Evolutionary conservation across 306 rosid species (phyloP), one percentile per base, ranked within the genome.

Genomic region (Rosa multiflora): DNA sequence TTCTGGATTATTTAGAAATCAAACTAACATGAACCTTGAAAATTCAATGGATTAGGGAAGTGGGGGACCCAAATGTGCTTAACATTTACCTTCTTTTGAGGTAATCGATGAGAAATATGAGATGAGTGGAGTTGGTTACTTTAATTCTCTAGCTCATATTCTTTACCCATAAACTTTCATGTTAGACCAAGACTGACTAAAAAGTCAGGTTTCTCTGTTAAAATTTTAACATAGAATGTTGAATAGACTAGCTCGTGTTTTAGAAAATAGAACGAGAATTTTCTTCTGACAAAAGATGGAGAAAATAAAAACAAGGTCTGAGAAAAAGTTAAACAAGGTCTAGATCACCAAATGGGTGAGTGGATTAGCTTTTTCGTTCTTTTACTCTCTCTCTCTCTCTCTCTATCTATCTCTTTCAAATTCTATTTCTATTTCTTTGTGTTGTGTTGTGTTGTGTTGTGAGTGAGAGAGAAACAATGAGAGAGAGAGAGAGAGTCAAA

Each of bases 331-430:
- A 79, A 77, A 83, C 32, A 79, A 86, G 91, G 85, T 80, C 84
- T 78, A 75, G 90, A 83, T 84, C 81, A 80, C 80, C 83, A 82
- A 76, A 87, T 80, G 88, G 84, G 62, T 82, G 62, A 87, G 91
- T 89, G 97, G 98, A 79, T 81, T 88, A 90, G 90, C 90, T 90
- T 92, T 92, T 94, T 85, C 88, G 78, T 77, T 84, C 53, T 83
- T 77, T 64, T 46, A 66, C 63, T 55, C 78, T 21, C 61, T 49
- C n/a, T 2, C 47, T 55, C 18, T 64, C 4, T 35, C 44, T 1
- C 32, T 29, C 29, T 29, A 23, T 32, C 35, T 32, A 3, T 64
- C 70, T 35, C 21, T 66, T 37, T 66, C 70, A 26, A 10, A 26
- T 23, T 23, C 8, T 10, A 11, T 61, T 10, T 4, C 2, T 0